A percentile compares a stretch with the other conserved stretches of the same genome.
phyloP scores from a whole-genome alignment of 148 eudicot genomes.

The Mesembryanthemum crystallinum region DNA sequence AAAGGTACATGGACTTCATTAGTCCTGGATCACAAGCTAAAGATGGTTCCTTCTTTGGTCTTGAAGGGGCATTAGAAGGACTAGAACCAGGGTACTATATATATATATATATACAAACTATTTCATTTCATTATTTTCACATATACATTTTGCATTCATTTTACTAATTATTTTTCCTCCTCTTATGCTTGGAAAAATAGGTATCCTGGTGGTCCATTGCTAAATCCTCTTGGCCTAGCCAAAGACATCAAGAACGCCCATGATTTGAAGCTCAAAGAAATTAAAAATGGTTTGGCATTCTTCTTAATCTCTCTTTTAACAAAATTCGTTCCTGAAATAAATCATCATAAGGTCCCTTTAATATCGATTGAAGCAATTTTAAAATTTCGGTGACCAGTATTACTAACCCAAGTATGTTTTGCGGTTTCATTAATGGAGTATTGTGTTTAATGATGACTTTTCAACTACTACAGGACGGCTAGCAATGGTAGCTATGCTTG shows the following conservation, averaged over 20 bases:
- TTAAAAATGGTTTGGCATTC: slow-evolving; percentile 61
- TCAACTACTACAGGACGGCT: slow-evolving; percentile 50
- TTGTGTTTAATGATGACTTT: background rate
- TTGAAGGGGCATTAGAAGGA: slow-evolving; percentile 82
- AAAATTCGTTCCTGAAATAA: no score
- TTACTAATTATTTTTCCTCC: background rate
- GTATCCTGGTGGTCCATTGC: slow-evolving; percentile 85
- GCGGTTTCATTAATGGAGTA: no score
- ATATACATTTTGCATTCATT: background rate
- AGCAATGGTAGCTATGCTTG: slow-evolving; percentile 93
- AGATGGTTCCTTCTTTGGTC: slow-evolving; percentile 78
- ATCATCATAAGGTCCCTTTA: no score
- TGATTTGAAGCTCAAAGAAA: slow-evolving; percentile 91
- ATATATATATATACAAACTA: no score
- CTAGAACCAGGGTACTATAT: slow-evolving; percentile 69
- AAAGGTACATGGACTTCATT: slow-evolving; percentile 78
- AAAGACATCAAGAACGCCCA: slow-evolving; percentile 71
- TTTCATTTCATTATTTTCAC: background rate
- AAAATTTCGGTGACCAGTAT: no score
- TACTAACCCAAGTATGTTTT: no score
- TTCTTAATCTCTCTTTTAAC: background rate
- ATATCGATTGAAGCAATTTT: no score
- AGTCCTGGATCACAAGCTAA: slow-evolving; percentile 88
- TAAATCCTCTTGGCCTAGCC: slow-evolving; percentile 87
- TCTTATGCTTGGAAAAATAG: slow-evolving; percentile 29